Conservation (phyloP, 495 filamentous ascomycete genomes). For the Penicillium coprophilum region DNA sequence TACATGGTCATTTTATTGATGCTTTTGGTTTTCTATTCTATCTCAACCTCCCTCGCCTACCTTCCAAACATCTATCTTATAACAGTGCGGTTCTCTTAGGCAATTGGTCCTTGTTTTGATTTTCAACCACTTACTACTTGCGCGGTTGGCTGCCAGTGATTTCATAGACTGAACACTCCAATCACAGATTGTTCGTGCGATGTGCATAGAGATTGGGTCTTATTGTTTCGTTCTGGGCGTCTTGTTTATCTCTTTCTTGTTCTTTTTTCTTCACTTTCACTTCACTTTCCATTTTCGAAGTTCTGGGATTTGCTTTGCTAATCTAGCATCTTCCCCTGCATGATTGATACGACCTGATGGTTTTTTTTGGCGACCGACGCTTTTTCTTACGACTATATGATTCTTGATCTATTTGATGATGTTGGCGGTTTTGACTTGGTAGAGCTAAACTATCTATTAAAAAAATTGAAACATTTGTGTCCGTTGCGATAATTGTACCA, state of each 20-base stretch:
- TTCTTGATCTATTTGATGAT: constrained; percentile 6
- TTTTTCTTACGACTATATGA: constrained; percentile 8
- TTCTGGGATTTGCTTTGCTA: constrained; percentile 8
- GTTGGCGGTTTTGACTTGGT: background rate
- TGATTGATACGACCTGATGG: constrained; percentile 12
- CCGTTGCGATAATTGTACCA: too few relatives aligned
- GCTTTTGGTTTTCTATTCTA: constrained; percentile 1
- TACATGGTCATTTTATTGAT: background rate
- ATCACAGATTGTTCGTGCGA: constrained; percentile 11
- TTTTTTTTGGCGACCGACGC: constrained; percentile 2
- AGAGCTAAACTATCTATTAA: constrained; percentile 4
- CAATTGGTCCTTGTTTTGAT: constrained; percentile 8
- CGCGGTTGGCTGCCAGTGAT: constrained; percentile 14
- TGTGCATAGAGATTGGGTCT: constrained; percentile 26
- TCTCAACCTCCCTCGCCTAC: constrained; percentile 1
- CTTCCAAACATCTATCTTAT: constrained; percentile 3
- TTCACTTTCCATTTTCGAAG: background rate
- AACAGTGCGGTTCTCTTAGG: background rate
- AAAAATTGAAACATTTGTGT: constrained; percentile 6
- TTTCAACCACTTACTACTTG: constrained; percentile 15
- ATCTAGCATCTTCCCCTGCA: constrained; percentile 3
- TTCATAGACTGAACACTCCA: constrained; percentile 24
- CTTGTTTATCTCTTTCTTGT: background rate
- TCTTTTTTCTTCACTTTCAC: background rate
- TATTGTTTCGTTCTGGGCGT: constrained; percentile 3